Evolutionary conservation across 306 rosid genomes (phyloP).

Genomic region (Medicago ruthenica): DNA sequence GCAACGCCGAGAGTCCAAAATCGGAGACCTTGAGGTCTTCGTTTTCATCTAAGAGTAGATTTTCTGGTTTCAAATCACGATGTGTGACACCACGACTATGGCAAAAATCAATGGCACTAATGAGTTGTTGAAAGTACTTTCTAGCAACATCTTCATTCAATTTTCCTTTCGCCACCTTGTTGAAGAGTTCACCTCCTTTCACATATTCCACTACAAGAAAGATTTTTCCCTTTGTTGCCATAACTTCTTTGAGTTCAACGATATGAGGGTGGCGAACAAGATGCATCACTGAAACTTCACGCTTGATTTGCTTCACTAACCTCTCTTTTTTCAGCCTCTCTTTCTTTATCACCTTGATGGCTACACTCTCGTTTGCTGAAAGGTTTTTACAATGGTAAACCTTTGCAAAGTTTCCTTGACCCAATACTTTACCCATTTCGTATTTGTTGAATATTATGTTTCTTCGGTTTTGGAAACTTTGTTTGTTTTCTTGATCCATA

Average conservation of each 20-base stretch:
- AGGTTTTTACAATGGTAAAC: conserved; percentile 64
- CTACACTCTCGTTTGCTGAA: conserved; percentile 64
- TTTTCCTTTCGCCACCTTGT: conserved; percentile 61
- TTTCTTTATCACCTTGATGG: conserved; percentile 74
- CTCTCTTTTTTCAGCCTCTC: conserved; percentile 70
- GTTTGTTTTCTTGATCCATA: conserved; percentile 36
- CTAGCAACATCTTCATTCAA: conserved; percentile 65
- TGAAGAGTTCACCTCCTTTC: conserved; percentile 71
- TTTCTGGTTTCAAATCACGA: conserved; percentile 86
- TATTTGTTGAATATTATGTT: conserved; percentile 68
- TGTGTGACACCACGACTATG: conserved; percentile 87
- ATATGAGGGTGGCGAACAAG: conserved; percentile 76
- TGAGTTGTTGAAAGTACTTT: conserved; percentile 72
- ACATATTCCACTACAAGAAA: conserved; percentile 76
- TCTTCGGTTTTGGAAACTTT: conserved; percentile 18
- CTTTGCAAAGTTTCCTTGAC: conserved; percentile 85
- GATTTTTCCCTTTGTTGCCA: conserved; percentile 80
- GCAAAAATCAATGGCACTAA: conserved; percentile 76
- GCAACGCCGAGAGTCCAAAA: conserved; percentile 78
- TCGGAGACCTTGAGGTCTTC: conserved; percentile 79
- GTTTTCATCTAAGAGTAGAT: conserved; percentile 68
- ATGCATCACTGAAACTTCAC: conserved; percentile 79
- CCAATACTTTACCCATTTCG: conserved; percentile 76
- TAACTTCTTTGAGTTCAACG: conserved; percentile 80
- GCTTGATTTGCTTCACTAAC: conserved; percentile 69